Conservation (phyloP, 768 basidiomycete genomes). For the Omphalotus guepiniiformis region DNA sequence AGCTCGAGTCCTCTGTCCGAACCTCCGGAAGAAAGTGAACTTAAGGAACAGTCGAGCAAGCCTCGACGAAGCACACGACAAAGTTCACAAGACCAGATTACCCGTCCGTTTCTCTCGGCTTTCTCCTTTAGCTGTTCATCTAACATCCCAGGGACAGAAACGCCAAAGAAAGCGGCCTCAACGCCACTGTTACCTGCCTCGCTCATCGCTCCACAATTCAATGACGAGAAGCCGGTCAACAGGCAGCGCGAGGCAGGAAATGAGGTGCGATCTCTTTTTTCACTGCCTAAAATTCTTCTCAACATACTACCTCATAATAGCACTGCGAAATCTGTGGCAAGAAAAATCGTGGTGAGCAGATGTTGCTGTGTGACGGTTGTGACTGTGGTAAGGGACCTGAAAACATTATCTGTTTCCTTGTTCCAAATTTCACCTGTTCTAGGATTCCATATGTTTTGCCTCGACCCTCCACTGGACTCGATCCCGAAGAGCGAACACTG, state of each 20-base stretch:
- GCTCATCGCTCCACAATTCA: conserved; percentile 35
- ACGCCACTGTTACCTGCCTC: neutral
- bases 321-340: conserved; percentile 92
- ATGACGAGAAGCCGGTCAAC: conserved; percentile 30
- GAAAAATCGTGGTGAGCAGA: conserved; percentile 84
- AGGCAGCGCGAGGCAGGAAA: conserved; percentile 2
- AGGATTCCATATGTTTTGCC: conserved; percentile 98
- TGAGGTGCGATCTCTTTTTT: conserved; percentile 40
- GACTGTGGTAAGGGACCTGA: conserved; percentile 54
- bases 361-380: conserved; percentile 89
- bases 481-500: conserved; percentile 89
- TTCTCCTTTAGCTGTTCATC: conserved; percentile 6
- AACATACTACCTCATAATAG: conserved; percentile 45
- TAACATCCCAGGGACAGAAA: conserved; percentile 19
- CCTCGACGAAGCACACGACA: conserved; percentile 52
- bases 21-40: conserved; percentile 72
- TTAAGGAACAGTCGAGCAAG: conserved; percentile 42
- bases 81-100: conserved; percentile 46
- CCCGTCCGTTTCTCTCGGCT: conserved; percentile 25
- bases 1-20: conserved; percentile 78
- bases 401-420: neutral
- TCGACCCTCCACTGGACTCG: conserved; percentile 80
- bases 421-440: conserved; percentile 11
- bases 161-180: conserved; percentile 32
- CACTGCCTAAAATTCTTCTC: neutral